Conservation (phyloP, 2,329 filamentous ascomycete genomes). For the Colletotrichum neosansevieriae region DNA sequence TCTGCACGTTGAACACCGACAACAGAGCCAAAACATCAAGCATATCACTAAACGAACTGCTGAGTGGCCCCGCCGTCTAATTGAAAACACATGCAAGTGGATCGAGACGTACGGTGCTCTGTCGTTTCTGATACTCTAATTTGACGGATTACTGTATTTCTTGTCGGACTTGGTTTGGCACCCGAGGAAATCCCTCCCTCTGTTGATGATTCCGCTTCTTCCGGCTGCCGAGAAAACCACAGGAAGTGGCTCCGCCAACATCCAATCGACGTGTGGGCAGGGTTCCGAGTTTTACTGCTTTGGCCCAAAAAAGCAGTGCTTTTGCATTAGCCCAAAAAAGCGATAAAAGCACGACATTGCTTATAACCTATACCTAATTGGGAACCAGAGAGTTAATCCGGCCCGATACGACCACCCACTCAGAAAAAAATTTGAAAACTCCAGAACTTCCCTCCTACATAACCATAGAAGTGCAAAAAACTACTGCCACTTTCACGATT, state of each 20-base stretch:
- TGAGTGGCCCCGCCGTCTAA: not conserved
- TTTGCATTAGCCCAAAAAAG: too few species aligned
- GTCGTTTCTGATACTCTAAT: slow-evolving; percentile 19
- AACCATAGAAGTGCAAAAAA: too few species aligned
- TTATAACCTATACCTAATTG: too few species aligned
- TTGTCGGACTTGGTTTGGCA: slow-evolving; percentile 20
- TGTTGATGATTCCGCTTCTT: slow-evolving; percentile 29
- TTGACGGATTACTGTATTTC: slow-evolving; percentile 6
- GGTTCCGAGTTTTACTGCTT: too few species aligned
- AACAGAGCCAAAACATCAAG: slow-evolving; percentile 6
- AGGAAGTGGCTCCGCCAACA: not conserved
- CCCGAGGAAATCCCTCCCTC: not conserved
- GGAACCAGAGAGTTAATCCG: too few species aligned
- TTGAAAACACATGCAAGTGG: slow-evolving; percentile 1
- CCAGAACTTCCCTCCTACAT: too few species aligned
- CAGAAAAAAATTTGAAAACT: too few species aligned
- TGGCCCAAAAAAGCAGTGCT: too few species aligned
- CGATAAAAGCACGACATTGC: too few species aligned
- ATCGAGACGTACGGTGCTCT: slow-evolving; percentile 9
- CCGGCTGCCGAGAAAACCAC: slow-evolving; percentile 34
- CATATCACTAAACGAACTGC: slow-evolving; percentile 1
- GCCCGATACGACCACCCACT: too few species aligned
- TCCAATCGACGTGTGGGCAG: slow-evolving; percentile 19
- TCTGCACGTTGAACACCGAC: slow-evolving; percentile 9
- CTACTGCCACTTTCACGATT: too few species aligned